Base-by-base conservation (phyloP, 768 basidiomycete species). In the Cystobasidium tubakii region DNA sequence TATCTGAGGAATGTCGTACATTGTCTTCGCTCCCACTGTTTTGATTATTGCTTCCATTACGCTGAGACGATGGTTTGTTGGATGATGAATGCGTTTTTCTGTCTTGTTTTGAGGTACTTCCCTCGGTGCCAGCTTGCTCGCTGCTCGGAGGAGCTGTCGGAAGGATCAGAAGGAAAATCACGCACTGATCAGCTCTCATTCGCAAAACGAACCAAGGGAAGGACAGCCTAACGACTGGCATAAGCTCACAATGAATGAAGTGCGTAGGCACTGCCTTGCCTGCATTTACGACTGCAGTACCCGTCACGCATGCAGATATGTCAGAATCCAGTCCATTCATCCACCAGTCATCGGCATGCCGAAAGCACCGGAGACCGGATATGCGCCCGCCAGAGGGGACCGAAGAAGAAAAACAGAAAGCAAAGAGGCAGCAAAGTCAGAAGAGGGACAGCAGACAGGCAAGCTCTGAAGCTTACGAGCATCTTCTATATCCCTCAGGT, bases 401-500 rank as follows among this genome's bases (percentile, higher is more conserved):
- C 39, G 39, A 39, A 39, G 39, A 39, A 15, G 15, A 15, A 39
- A 39, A 39, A 39, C 10, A 43, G 64, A 29, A 66, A 60, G 57
- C 33, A 60, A 60, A 12, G 23, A 60, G 15, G 57, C n/a, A n/a
- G n/a, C n/a, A 54, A n/a, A 60, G 57, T 27, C 33, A 31, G 57
- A 29, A n/a, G n/a, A n/a, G 21, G 21, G 15, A 60, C 33, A 23
- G n/a, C 25, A 60, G 23, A 60, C 23, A 12, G 21, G 27, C 46
- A 17, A 3, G 21, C 46, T 9, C 10, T 9, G 46, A 50, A 19
- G 21, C 57, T 6, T 31, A 60, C 57, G 57, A 60, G 57, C 88
- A 81, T 98, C 94, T 57, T 91, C 90, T 50, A 94, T 91, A 81
- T 95, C 92, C 72, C 95, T 84, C 19, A 99, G 86, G 81, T 98